Conservation (phyloP, 176 grass and related monocot genomes). For the Zizania latifolia region DNA sequence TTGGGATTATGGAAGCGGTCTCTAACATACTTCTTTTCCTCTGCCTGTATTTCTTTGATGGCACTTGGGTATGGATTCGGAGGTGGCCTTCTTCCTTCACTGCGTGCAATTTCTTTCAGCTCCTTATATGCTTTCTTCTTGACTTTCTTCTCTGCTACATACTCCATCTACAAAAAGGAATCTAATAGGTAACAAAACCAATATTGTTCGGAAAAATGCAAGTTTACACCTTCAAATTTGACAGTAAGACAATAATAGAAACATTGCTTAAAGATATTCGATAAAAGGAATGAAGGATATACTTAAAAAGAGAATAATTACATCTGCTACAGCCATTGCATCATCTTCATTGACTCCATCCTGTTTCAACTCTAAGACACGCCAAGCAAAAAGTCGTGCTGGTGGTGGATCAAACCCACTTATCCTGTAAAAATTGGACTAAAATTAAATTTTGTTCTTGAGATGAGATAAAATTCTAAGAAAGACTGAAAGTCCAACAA, state of each 20-base stretch:
- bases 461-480: neutral
- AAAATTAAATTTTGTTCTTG: neutral
- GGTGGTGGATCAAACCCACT: constrained; percentile 72
- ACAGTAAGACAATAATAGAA: neutral
- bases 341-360: constrained; percentile 65
- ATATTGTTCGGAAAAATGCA: neutral
- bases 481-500: neutral
- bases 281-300: constrained; percentile 6
- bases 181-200: neutral
- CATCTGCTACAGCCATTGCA: constrained; percentile 85
- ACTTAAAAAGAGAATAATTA: constrained; percentile 27
- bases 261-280: neutral
- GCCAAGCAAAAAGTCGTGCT: constrained; percentile 85
- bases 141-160: constrained; percentile 61
- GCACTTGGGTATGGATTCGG: constrained; percentile 80
- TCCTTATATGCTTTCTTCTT: constrained; percentile 84
- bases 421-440: constrained; percentile 44
- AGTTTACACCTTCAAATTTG: neutral
- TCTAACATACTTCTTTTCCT: constrained; percentile 72
- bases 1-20: constrained; percentile 79
- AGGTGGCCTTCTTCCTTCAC: constrained; percentile 60
- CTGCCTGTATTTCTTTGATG: constrained; percentile 79
- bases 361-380: constrained; percentile 66
- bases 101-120: constrained; percentile 52
- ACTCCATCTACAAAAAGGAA: constrained; percentile 66